Base-by-base conservation (phyloP, 345 rosid genomes). In the Eucalyptus polyanthemos region DNA sequence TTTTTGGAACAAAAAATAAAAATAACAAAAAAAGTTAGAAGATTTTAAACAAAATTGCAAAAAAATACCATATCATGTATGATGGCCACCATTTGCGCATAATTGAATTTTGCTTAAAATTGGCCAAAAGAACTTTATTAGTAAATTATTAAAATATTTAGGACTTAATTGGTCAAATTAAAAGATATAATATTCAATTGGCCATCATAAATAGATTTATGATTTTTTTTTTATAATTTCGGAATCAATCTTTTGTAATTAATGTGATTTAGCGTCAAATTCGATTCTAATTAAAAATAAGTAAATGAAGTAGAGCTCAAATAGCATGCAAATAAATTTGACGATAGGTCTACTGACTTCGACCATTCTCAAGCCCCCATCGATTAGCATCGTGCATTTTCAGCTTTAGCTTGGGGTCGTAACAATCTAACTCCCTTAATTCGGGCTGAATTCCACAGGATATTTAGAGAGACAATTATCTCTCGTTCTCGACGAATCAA, bases 101-200 rank as follows among this genome's bases (percentile, higher is more conserved):
- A 10, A 56, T 22, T 22, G 27, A 56, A 2, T 56, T 9, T 56
- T 1, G 0, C 5, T 21, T 21, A 2, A 56, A 24, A 56, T 56
- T 56, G 13, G 13, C 29, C 0, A 0, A 1, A 1, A 56, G 6
- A 3, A 22, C 6, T 56, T 56, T 56, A 56, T 24, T 10, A 3
- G 29, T 25, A 24, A 56, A 56, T 56, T 11, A 22, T 56, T 24
- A 56, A 56, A 2, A 56, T 24, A 4, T 56, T 2, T 56, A 56
- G 29, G 0, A 2, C 6, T 9, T 22, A 56, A 24, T 24, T 9
- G 12, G 6, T 56, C 13, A 56, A 56, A 56, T 56, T 56, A 56
- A 56, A 22, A 56, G 0, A 9, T 10, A 56, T 56, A 24, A 56
- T 24, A 24, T 56, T 24, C 0, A 24, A 60, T 60, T 0, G 31